Base-by-base conservation (phyloP, 176 grass and related monocot species). In the Melocanna baccifera region DNA sequence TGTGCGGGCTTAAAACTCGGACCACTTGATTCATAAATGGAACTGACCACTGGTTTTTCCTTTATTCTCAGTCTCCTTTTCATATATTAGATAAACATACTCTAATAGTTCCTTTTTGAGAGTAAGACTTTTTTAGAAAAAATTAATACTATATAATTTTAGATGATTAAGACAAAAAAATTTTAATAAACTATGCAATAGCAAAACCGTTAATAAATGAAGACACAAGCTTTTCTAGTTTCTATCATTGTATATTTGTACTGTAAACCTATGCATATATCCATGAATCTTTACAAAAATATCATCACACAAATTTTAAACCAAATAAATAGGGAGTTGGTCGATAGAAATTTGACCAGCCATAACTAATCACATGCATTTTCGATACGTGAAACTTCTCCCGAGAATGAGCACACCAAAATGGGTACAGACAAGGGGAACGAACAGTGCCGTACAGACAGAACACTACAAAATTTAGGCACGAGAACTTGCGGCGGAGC, bases 401-500 rank as follows among this genome's bases (percentile, higher is more conserved):
- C 6, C 9, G 39, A 29, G 23, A 61, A 77, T 23, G 10, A 15
- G 75, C 57, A 78, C 9, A 26, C 4, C 75, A 41, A 75, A 22
- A 74, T 32, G 46, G 11, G 43, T 12, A 19, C 14, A 58, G 2
- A 23, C 22, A 5, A 26, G 10, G 57, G 3, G 10, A 26, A 61
- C 10, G n/a, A 12, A 5, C 57, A 1, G n/a, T 26, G 12, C 23
- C 3, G 20, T 10, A 62, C 1, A 62, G 12, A 62, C 4, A 26
- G 58, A 13, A 59, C 3, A 4, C 22, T 4, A 1, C 22, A 59
- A 6, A 59, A 11, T 2, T n/a, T 10, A 57, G 22, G 55, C 20
- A 9, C 20, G 8, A 57, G n/a, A 77, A 18, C 69, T 77, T 30
- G n/a, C 15, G 29, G 75, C 51, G 9, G 87, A 78, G 79, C 92